A percentile compares a stretch with the other conserved stretches of the same genome.
phyloP scores from a whole-genome alignment of 257 asterid genomes.

The Rhazya stricta region DNA sequence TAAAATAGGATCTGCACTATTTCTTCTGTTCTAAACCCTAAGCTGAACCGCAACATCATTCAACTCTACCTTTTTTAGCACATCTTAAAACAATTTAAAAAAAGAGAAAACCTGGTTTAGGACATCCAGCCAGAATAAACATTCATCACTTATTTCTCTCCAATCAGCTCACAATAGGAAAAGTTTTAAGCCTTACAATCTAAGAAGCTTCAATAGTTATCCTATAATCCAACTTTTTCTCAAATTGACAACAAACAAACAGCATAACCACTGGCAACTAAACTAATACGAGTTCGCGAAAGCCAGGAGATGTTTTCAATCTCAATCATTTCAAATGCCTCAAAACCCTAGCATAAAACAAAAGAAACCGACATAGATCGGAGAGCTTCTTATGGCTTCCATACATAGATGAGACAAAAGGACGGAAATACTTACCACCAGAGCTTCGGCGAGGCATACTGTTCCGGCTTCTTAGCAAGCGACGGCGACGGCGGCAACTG shows the following conservation, averaged over 20 bases:
- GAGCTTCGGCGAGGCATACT: constrained; percentile 81
- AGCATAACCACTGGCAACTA: neutral
- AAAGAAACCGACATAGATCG: neutral
- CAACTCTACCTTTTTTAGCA: neutral
- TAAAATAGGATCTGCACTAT: neutral
- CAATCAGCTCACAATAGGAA: neutral
- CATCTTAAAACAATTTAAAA: neutral
- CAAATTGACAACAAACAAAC: neutral
- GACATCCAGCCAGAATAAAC: neutral
- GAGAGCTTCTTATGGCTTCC: neutral
- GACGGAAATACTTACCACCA: constrained; percentile 35
- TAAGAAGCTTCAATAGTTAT: neutral
- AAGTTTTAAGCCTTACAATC: neutral
- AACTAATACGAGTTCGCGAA: neutral
- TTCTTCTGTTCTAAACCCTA: neutral
- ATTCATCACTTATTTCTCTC: neutral
- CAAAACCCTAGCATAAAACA: constrained; percentile 10
- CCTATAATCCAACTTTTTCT: neutral
- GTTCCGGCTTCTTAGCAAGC: neutral
- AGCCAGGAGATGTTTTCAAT: neutral
- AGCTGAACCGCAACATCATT: neutral
- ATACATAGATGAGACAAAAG: neutral
- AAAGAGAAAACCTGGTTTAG: too few species aligned
- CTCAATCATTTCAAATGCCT: too few species aligned
- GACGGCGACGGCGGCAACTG: neutral